Evolutionary conservation across 352 stramenopile species (phyloP).

Genomic region (Pseudoperonospora humuli): DNA sequence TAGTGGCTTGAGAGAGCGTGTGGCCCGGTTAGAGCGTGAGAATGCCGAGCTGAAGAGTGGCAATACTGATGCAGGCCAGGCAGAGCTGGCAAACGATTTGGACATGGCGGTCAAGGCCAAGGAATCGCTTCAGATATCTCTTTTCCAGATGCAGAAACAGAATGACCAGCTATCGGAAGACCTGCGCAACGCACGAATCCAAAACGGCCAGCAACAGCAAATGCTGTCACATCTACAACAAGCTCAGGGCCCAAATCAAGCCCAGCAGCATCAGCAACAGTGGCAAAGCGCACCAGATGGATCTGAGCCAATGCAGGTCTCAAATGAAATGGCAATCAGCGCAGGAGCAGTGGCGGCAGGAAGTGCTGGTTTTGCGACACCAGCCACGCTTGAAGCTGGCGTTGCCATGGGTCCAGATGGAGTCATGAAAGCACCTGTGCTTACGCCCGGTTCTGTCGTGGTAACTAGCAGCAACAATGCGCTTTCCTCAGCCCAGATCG

Average conservation of each 20-base stretch:
- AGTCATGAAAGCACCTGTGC: conserved; percentile 20
- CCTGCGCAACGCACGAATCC: conserved; percentile 31
- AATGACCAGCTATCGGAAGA: conserved; percentile 68
- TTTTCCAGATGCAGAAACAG: conserved; percentile 70
- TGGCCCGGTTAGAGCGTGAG: conserved; percentile 70
- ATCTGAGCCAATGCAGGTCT: conserved; percentile 37
- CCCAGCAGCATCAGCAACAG: conserved; percentile 18
- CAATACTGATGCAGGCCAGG: conserved; percentile 36
- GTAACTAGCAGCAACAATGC: conserved; percentile 40
- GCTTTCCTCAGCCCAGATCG: conserved; percentile 39
- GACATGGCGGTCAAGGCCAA: conserved; percentile 73
- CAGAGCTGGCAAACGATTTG: conserved; percentile 57
- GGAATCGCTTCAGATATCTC: conserved; percentile 52
- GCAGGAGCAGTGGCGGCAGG: conserved; percentile 11
- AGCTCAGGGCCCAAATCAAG: conserved; percentile 1
- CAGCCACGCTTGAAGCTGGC: conserved; percentile 22
- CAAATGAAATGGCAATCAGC: conserved; percentile 19
- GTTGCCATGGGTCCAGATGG: conserved; percentile 14
- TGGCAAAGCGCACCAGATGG: conserved; percentile 20
- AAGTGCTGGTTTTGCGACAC: conserved; percentile 15
- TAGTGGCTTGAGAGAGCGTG: conserved; percentile 39
- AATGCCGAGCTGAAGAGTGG: conserved; percentile 58
- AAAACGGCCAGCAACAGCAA: conserved; percentile 26
- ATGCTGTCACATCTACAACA: conserved; percentile 23
- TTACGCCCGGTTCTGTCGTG: conserved; percentile 17